Evolutionary conservation across 2,329 filamentous ascomycete species (phyloP), one percentile per base, ranked within the genome.

Genomic region (Pseudocercospora crystallina): DNA sequence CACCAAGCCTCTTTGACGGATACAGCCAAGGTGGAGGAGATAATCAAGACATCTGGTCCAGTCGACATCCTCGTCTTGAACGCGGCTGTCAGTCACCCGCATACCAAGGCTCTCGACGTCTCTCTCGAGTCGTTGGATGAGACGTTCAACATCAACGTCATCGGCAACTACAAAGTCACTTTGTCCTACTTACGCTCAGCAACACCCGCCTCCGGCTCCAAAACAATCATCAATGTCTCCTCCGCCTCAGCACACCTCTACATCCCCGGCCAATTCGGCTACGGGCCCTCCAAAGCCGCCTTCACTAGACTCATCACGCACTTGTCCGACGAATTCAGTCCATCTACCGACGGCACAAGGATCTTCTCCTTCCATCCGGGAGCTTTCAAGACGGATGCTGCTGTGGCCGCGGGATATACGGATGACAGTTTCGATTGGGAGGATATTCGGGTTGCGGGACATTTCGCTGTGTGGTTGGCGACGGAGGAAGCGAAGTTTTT

Each of bases 1-100:
- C 62, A 64, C 32, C 57, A 61, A 8, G 65, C 62, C 31, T 58
- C 66, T 8, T 62, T 61, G 20, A 59, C 54, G 2, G 60, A 63
- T 47, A 41, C 48, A 13, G 46, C 43, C 5, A 45, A 53, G 15
- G 58, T 63, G 43, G 54, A 65, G 11, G 67, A 73, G 30, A 41
- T 64, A 44, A 65, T 68, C 26, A 60, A 65, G 26, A 58, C 64
- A 34, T 52, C 40, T n/a, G 65, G 64, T 2, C 63, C 65, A 43
- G 63, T 76, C 41, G 61, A 77, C 50, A 61, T 77, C 37, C 52
- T 77, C 11, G 64, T 77, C 41, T 69, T 68, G 49, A 71, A 66
- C 49, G 75, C 73, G 0, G 72, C 64, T 0, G 58, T 57, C 1
- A 52, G 67, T 9, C 66, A 69, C 32, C 62, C 63, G 5, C 53